Conservation (phyloP, 306 rosid genomes). For the Ochetophila trinervis region DNA sequence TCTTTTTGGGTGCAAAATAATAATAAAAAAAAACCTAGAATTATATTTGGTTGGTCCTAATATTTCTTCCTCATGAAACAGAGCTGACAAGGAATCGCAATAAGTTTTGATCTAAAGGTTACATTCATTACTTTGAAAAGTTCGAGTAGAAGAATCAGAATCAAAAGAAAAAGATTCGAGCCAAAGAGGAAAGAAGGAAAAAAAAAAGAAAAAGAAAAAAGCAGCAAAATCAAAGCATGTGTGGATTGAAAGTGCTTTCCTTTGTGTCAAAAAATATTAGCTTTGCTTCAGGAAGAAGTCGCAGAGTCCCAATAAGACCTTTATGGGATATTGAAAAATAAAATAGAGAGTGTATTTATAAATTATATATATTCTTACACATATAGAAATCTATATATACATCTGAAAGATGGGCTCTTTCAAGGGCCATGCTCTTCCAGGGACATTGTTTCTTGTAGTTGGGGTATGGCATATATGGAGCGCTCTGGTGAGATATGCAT, state of each 20-base stretch:
- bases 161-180: conserved; percentile 2
- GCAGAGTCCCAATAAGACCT: conserved; percentile 12
- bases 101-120: not conserved
- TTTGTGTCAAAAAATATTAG: conserved; percentile 17
- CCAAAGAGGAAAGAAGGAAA: not conserved
- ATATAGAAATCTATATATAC: no score
- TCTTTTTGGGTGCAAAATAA: not conserved
- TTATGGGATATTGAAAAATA: not conserved
- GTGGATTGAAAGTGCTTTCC: not conserved
- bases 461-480: conserved; percentile 95
- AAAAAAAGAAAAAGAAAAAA: no score
- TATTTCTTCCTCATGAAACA: not conserved
- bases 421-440: conserved; percentile 89
- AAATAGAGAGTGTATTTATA: no score
- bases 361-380: no score
- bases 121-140: not conserved
- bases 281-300: conserved; percentile 23
- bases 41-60: not conserved
- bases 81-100: not conserved
- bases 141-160: not conserved
- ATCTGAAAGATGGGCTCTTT: conserved; percentile 77
- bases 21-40: not conserved
- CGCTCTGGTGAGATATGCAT: conserved; percentile 52
- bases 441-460: conserved; percentile 81
- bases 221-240: not conserved